A percentile compares a stretch with the other conserved stretches of the same genome.
Conservation (phyloP, 2,329 filamentous ascomycete genomes). For the Aspergillus sp. region DNA sequence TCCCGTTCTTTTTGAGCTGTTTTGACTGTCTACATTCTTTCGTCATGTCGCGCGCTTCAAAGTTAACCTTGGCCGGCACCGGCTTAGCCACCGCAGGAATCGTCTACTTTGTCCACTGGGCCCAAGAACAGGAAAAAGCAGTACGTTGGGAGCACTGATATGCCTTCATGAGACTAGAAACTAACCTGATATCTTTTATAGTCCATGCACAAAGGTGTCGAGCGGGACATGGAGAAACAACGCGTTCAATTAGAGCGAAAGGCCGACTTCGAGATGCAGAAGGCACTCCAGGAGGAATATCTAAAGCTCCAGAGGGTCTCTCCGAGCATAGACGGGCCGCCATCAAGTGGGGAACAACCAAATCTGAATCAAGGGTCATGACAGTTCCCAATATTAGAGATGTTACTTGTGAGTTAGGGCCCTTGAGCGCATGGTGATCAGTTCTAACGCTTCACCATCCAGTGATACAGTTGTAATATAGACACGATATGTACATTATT, state of each 20-base stretch:
- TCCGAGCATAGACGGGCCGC: conserved; percentile 40
- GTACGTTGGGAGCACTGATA: conserved; percentile 53
- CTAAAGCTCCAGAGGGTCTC: conserved; percentile 81
- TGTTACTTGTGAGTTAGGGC: conserved; percentile 8
- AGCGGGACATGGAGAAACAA: conserved; percentile 94
- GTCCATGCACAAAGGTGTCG: conserved; percentile 94
- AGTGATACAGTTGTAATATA: conserved; percentile 16
- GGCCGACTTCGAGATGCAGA: conserved; percentile 92
- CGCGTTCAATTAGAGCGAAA: conserved; percentile 86
- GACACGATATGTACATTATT: conserved; percentile 21
- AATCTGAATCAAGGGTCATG: conserved; percentile 25
- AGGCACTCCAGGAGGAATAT: conserved; percentile 81
- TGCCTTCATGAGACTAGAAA: not conserved
- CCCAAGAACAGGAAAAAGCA: conserved; percentile 78
- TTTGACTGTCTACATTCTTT: not conserved
- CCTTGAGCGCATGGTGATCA: not conserved
- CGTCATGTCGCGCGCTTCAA: conserved; percentile 87
- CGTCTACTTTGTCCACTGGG: conserved; percentile 83
- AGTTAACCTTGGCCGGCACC: conserved; percentile 77
- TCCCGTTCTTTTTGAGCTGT: not conserved
- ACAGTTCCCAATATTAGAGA: conserved; percentile 1
- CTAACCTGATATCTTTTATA: conserved; percentile 17
- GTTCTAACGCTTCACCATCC: not conserved
- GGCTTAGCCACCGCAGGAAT: conserved; percentile 74
- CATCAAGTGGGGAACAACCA: conserved; percentile 18